Base-by-base conservation (phyloP, 805 yeast genomes). In the Yarrowia alimentaria region DNA sequence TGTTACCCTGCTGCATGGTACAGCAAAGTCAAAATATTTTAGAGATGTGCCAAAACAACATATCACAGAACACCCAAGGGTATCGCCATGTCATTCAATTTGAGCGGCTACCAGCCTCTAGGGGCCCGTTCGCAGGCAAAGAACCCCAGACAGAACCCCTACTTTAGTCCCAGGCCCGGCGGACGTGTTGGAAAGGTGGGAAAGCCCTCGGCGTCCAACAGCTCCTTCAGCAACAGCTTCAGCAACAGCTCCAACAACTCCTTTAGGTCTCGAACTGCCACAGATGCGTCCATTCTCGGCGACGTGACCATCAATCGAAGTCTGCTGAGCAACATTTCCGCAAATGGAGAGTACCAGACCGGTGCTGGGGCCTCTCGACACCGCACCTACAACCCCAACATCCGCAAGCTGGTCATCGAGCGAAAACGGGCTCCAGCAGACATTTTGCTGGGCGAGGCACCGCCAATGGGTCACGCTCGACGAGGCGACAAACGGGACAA, bases 231-330 rank as follows among this genome's bases (percentile, higher is more conserved):
- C 12, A 20, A 20, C 17, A 21, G 30, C 20, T 25, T 26, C 17
- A 12, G 17, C 30, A 24, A 30, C 11, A 18, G 21, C 17, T 11
- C n/a, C 16, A 40, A 40, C 33, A n/a, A 32, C 14, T 26, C 33
- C 3, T n/a, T 37, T 12, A 19, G n/a, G n/a, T n/a, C n/a, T n/a
- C n/a, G n/a, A n/a, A n/a, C n/a, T n/a, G n/a, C n/a, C n/a, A n/a
- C n/a, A 16, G 47, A 40, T 2, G 47, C 47, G 14, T 40, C 47
- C 17, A 40, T 40, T 28, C 33, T 40, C 12, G 47, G 47, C 47
- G 47, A 40, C 17, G 33, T 40, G 32, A 26, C 47, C 7, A 29
- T 40, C 20, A 40, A 28, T 17, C 33, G 47, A 13, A 12, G 17
- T n/a, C 47, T 40, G 17, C 13, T 40, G 47, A 40, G 47, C 26